Evolutionary conservation across 805 yeast species (phyloP).

Genomic region (Geotrichum ghanense): DNA sequence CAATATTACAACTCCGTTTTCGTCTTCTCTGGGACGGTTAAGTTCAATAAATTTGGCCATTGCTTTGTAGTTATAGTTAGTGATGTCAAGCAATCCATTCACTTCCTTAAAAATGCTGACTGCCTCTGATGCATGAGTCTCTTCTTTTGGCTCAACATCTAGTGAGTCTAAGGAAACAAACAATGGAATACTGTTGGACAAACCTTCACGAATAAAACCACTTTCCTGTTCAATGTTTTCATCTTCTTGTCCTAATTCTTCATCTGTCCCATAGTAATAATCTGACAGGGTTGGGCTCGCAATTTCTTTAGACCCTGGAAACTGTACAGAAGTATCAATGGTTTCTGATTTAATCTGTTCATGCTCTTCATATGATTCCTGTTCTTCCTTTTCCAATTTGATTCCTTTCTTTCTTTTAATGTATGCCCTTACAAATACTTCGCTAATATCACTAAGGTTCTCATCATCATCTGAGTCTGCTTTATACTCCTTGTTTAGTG

Average conservation of each 20-base stretch:
- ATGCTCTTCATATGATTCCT: neutral
- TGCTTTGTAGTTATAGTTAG: conserved; percentile 1
- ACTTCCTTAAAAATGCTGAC: conserved; percentile 7
- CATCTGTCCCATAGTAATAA: conserved; percentile 2
- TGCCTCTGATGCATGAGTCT: conserved; percentile 2
- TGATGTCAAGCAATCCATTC: conserved; percentile 5
- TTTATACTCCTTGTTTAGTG: too few relatives aligned
- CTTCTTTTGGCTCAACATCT: neutral
- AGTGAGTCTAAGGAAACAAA: conserved; percentile 1
- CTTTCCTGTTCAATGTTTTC: neutral
- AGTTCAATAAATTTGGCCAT: conserved; percentile 3
- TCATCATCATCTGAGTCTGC: neutral
- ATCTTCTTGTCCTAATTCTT: neutral
- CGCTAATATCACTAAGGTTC: neutral
- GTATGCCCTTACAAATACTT: neutral
- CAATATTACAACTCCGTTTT: conserved; percentile 3
- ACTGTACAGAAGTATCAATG: neutral
- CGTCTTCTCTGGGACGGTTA: neutral
- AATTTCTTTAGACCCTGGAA: neutral
- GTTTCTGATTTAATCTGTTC: neutral
- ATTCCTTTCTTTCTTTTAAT: neutral
- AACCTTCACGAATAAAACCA: neutral
- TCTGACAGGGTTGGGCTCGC: neutral
- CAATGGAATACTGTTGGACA: neutral
- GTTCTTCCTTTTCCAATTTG: neutral